phyloP scores from a whole-genome alignment of 2,329 filamentous ascomycete genomes.

The Fusarium brevicatenulatum region DNA sequence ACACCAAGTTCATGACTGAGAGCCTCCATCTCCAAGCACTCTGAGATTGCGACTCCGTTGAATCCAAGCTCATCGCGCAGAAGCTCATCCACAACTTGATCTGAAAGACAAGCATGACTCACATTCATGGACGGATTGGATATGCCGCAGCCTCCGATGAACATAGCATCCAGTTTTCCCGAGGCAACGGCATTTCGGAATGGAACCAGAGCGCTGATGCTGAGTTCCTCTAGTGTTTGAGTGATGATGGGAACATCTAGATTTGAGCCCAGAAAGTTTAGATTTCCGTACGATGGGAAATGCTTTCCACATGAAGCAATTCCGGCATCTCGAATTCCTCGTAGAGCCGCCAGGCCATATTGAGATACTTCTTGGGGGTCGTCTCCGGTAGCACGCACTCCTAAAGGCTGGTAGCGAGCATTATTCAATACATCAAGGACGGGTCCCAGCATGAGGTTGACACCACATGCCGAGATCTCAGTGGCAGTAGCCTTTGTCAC shows the following conservation, averaged over 20 bases:
- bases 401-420: conserved; percentile 87
- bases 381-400: conserved; percentile 89
- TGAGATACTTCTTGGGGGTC: conserved; percentile 95
- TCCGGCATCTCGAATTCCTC: conserved; percentile 91
- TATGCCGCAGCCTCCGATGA: conserved; percentile 94
- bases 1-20: conserved; percentile 97
- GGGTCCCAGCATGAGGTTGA: conserved; percentile 95
- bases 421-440: conserved; percentile 95
- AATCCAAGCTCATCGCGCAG: conserved; percentile 90
- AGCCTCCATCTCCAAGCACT: conserved; percentile 96
- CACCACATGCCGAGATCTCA: conserved; percentile 90
- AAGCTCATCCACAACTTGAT: conserved; percentile 91
- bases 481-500: conserved; percentile 93
- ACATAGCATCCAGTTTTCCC: conserved; percentile 88
- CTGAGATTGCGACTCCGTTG: conserved; percentile 90
- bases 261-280: conserved; percentile 91
- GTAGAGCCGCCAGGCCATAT: conserved; percentile 90
- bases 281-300: conserved; percentile 94
- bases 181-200: conserved; percentile 90
- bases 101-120: conserved; percentile 92
- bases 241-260: conserved; percentile 95
- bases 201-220: conserved; percentile 88
- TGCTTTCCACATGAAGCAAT: conserved; percentile 93
- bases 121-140: conserved; percentile 92
- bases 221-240: conserved; percentile 91